Base-by-base conservation (phyloP, 768 basidiomycete genomes). In the Lentinula edodes region DNA sequence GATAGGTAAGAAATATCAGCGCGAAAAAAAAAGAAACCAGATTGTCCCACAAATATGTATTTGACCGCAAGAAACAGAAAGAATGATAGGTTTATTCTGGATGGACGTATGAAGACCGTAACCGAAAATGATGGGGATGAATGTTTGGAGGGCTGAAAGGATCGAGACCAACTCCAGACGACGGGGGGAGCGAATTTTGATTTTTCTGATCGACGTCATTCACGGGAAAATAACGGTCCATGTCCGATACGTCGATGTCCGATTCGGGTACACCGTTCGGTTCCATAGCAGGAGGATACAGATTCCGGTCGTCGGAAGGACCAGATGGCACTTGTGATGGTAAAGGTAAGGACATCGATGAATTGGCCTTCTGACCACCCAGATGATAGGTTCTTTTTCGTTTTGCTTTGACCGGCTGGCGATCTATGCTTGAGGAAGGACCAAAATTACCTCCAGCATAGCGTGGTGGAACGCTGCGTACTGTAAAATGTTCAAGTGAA, bases 401-500 rank as follows among this genome's bases (percentile, higher is more conserved):
- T 66, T 77, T 83, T 10, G 92, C 94, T 68, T 89, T 91, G 12
- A 86, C 76, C 2, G 85, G 83, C 53, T 77, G 84, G 32, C 78
- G 76, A 60, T 85, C 83, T 16, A 70, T 72, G 72, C 65, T 66
- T 10, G 73, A 70, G 4, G 46, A 48, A 7, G 74, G 62, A 38
- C 79, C 75, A 28, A 67, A 70, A 16, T 73, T 70, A 50, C 72
- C 67, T 62, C 73, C 70, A 7, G 70, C 69, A 45, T 73, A 69
- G 48, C 84, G 77, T 18, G 88, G 90, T 0, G 93, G 94, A 23
- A 89, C 91, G 62, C 91, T 93, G 36, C 95, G 84, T 12, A 97
- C 93, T 1, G 95, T 93, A 71, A 96, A 95, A 72, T 97, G 94
- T 62, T 90, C 88, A 34, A 94, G 80, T 13, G 89, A 87, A 58